Evolutionary conservation across 441 rosid genomes (phyloP).

Genomic region (Adansonia rubrostipa): DNA sequence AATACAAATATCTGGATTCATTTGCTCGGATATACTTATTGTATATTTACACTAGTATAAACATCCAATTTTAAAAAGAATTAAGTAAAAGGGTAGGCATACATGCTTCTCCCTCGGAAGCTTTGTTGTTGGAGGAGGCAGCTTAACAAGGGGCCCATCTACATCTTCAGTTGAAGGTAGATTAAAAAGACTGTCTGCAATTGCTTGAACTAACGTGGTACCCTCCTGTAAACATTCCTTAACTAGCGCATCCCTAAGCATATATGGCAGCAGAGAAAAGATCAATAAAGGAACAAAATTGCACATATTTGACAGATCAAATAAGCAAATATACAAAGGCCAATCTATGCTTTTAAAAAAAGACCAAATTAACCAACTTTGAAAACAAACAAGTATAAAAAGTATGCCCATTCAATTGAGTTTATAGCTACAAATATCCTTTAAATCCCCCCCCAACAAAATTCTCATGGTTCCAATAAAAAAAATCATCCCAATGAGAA

Average conservation of each 20-base stretch:
- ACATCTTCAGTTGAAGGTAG: slow-evolving; percentile 77
- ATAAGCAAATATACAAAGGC: background rate
- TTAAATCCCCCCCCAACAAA: background rate
- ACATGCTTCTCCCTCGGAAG: slow-evolving; percentile 95
- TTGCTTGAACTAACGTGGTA: slow-evolving; percentile 73
- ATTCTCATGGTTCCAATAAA: background rate
- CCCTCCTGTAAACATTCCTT: slow-evolving; percentile 64
- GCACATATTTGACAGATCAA: slow-evolving; percentile 15
- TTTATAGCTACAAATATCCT: background rate
- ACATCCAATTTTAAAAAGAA: background rate
- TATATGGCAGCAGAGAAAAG: background rate
- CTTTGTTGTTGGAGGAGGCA: slow-evolving; percentile 78
- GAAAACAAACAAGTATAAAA: background rate
- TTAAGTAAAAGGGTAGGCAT: slow-evolving; percentile 31
- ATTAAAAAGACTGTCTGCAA: slow-evolving; percentile 69
- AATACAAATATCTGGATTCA: background rate
- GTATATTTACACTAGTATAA: background rate
- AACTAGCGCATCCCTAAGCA: slow-evolving; percentile 69
- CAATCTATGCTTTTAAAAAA: background rate
- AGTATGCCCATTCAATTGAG: background rate
- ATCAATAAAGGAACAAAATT: background rate
- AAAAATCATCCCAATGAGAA: background rate
- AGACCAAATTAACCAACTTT: background rate
- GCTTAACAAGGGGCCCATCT: slow-evolving; percentile 80
- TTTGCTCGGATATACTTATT: background rate